Percentiles rank a stretch among this genome's conserved stretches.
These are phyloP conservation scores for Breviolum minutum DNA, from an alignment of 73 alveolate genomes.

Conservation along the genomic window DNA sequence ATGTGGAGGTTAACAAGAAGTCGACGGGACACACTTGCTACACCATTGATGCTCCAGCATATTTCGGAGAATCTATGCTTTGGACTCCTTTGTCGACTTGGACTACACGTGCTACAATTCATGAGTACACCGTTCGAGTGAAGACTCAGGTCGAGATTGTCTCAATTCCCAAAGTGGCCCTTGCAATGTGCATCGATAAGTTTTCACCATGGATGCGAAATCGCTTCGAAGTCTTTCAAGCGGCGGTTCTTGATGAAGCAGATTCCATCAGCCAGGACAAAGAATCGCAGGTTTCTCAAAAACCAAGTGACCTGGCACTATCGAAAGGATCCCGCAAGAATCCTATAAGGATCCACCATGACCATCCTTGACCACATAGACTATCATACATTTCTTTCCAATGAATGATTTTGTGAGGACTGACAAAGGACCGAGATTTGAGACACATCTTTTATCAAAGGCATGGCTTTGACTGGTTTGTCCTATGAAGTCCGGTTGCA, in stretches of 20 bases:
- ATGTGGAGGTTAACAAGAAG: neutral
- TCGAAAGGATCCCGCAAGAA: no score
- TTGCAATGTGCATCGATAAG: slow-evolving; percentile 49
- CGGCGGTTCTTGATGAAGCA: neutral
- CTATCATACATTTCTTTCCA: no score
- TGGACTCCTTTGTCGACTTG: slow-evolving; percentile 43
- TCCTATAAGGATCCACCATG: no score
- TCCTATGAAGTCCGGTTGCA: neutral
- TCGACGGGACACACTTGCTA: neutral
- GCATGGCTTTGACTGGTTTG: neutral
- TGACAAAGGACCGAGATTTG: no score
- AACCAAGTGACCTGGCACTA: neutral
- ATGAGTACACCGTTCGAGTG: slow-evolving; percentile 68
- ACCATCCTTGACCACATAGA: no score
- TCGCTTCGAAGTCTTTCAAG: slow-evolving; percentile 61
- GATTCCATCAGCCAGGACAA: neutral
- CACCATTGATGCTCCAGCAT: slow-evolving; percentile 67
- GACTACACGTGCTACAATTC: slow-evolving; percentile 4
- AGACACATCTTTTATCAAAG: no score
- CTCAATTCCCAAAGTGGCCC: slow-evolving; percentile 44
- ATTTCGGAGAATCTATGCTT: slow-evolving; percentile 54
- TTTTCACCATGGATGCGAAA: slow-evolving; percentile 83
- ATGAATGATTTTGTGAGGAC: no score
- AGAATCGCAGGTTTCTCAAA: neutral
- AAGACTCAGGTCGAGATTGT: slow-evolving; percentile 80